Evolutionary conservation across 768 basidiomycete species (phyloP), one percentile per base, ranked within the genome.

Genomic region (Tricholoma hemisulphureum): DNA sequence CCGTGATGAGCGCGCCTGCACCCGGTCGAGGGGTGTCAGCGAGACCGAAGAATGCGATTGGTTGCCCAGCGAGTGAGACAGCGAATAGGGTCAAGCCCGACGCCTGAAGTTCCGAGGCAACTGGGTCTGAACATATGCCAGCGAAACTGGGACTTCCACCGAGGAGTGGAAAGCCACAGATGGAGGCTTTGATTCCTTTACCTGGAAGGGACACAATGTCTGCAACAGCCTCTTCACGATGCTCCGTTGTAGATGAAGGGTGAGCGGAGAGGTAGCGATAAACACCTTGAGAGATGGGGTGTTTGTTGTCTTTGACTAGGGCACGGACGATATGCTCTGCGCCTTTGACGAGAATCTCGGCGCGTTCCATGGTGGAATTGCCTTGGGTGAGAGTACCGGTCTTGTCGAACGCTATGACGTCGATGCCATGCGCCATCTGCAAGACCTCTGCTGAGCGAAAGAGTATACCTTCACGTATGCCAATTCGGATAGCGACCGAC

Each of bases 361-460:
- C 65, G 46, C 70, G 66, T n/a, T 71, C 73, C 16, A 82, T 76
- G 0, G 69, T 62, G 26, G 78, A 71, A 52, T 73, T 62, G 10
- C 80, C 80, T 46, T 68, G 60, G 1, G 83, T 82, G 51, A 85
- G 70, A 13, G 84, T 85, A 1, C 84, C 84, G 0, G 84, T 85
- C 73, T 86, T 86, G 70, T 86, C 84, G 56, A 85, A 80, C 2
- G 79, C 81, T 28, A 80, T 74, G 51, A 75, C 72, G 31, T 75
- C 70, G 53, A 80, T 69, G 45, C 73, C 67, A n/a, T 75, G 72
- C 9, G 79, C 75, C 20, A 66, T 66, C 58, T 82, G 75, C 61
- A 83, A 77, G 6, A 77, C 76, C 51, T 77, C 73, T 2, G 41
- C 78, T 65, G 39, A 76, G 66, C 58, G 75, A 68, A 54, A 76